Conservation (phyloP, 306 rosid genomes). For the Inga leiocalycina region DNA sequence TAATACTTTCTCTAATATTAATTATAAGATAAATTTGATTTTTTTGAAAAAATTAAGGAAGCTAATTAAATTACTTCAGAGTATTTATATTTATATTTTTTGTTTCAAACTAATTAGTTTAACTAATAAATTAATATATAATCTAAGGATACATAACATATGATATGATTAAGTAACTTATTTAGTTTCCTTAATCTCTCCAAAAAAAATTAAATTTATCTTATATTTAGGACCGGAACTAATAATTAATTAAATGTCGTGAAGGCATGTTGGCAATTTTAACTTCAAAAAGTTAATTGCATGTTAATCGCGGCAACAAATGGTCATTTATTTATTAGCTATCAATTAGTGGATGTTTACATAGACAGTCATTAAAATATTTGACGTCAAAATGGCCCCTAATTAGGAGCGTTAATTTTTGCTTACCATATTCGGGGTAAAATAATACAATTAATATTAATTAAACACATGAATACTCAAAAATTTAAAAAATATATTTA, state of each 20-base stretch:
- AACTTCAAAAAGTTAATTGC: background rate
- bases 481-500: background rate
- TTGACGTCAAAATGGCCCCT: background rate
- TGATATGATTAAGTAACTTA: too few relatives aligned
- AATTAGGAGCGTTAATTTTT: background rate
- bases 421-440: background rate
- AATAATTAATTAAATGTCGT: background rate
- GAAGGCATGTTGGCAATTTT: background rate
- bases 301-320: constrained; percentile 3
- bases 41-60: too few relatives aligned
- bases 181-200: too few relatives aligned
- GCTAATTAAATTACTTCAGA: too few relatives aligned
- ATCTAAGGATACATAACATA: too few relatives aligned
- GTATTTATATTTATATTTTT: too few relatives aligned
- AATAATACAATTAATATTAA: background rate
- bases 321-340: background rate
- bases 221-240: too few relatives aligned
- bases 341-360: constrained; percentile 2
- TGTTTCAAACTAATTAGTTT: too few relatives aligned
- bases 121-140: too few relatives aligned
- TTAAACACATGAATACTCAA: background rate
- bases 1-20: background rate
- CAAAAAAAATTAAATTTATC: too few relatives aligned
- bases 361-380: background rate
- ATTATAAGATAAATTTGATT: too few relatives aligned